These are phyloP conservation scores for Chenopodium suecicum DNA, from an alignment of 148 eudicot genomes.

Conservation along the genomic window DNA sequence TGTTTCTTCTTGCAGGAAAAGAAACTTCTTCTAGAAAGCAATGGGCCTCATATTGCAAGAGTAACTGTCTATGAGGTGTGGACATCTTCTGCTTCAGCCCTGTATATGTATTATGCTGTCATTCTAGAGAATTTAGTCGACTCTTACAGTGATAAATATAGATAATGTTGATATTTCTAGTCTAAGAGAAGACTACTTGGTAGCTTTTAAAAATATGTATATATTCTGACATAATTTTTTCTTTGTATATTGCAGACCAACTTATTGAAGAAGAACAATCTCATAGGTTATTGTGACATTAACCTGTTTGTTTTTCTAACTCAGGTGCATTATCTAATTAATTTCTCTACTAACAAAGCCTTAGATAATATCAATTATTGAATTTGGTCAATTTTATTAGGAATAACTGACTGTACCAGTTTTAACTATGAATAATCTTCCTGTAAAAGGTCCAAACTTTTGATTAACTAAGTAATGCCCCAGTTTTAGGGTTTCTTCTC, in stretches of 20 bases:
- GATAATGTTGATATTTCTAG: no score
- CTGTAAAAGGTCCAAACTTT: no score
- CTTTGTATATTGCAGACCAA: constrained; percentile 69
- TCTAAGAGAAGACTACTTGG: not conserved
- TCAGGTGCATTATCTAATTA: constrained; percentile 47
- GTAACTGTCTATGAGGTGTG: constrained; percentile 86
- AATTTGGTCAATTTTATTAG: not conserved
- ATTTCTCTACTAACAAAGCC: not conserved
- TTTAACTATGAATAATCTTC: no score
- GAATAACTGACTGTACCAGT: not conserved
- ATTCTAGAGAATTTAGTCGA: not conserved
- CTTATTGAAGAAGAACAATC: constrained; percentile 71
- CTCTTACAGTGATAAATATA: no score
- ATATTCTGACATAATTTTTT: not conserved
- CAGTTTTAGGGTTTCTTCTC: no score
- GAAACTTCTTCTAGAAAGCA: constrained; percentile 79
- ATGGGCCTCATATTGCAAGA: constrained; percentile 85
- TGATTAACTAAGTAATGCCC: no score
- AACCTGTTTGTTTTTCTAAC: constrained; percentile 68
- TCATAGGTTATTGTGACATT: constrained; percentile 80
- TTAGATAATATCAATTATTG: not conserved
- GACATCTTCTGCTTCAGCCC: not conserved
- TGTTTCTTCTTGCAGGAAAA: constrained; percentile 56
- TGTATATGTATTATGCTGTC: constrained; percentile 10
- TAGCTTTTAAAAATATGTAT: constrained; percentile 9